Evolutionary conservation across 1,139 yeast species (phyloP).

Genomic region (Yamadazyma atmosphaerica): DNA sequence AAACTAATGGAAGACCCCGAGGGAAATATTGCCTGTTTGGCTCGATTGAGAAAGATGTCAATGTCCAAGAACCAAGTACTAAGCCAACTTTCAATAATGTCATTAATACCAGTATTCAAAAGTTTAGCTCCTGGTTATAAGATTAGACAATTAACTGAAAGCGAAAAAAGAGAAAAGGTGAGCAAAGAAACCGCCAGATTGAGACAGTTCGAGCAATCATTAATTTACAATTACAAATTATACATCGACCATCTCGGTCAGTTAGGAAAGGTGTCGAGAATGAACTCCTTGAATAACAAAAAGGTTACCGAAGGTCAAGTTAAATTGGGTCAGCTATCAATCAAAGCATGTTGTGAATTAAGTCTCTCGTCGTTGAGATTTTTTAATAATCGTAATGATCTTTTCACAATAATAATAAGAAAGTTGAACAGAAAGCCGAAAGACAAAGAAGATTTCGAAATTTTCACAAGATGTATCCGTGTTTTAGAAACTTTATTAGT

Average conservation of each 20-base stretch:
- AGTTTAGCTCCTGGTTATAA: conserved; percentile 85
- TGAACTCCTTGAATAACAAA: conserved; percentile 42
- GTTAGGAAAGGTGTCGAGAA: conserved; percentile 38
- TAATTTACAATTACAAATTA: conserved; percentile 68
- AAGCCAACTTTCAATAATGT: conserved; percentile 70
- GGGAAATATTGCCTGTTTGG: conserved; percentile 66
- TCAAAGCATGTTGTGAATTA: conserved; percentile 80
- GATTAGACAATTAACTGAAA: conserved; percentile 78
- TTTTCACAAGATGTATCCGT: conserved; percentile 61
- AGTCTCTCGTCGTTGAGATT: conserved; percentile 62
- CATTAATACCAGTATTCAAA: conserved; percentile 83
- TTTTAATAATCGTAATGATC: conserved; percentile 77
- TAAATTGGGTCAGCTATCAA: conserved; percentile 57
- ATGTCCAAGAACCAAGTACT: conserved; percentile 67
- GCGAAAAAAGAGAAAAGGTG: conserved; percentile 79
- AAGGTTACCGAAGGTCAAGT: conserved; percentile 38
- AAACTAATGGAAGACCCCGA: conserved; percentile 87
- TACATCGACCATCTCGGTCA: conserved; percentile 59
- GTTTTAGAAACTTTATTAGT: conserved; percentile 64
- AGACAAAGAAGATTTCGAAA: conserved; percentile 43
- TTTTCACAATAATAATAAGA: conserved; percentile 65
- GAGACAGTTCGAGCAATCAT: conserved; percentile 76
- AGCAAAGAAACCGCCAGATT: conserved; percentile 76
- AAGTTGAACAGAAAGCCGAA: conserved; percentile 59
- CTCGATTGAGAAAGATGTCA: conserved; percentile 72